Percentiles rank a stretch among this genome's conserved stretches.
These are phyloP conservation scores for Ceratobasidium sp. DNA, from an alignment of 1,284 basidiomycete species.

Conservation along the genomic window DNA sequence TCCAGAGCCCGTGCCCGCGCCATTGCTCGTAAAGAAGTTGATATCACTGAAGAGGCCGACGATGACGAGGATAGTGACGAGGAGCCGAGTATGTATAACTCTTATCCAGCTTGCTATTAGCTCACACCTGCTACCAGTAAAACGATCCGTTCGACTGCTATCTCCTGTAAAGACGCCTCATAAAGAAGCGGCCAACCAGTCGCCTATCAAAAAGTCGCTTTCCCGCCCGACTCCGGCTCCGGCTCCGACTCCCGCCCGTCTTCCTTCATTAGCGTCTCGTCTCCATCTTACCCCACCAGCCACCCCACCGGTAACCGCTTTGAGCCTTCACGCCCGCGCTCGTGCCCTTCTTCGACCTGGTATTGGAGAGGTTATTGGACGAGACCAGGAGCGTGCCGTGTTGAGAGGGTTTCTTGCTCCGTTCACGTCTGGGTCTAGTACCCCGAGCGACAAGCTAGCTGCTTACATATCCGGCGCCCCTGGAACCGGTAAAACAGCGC, in stretches of 20 bases:
- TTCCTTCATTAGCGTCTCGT: constrained; percentile 21
- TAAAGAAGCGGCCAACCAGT: neutral
- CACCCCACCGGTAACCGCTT: constrained; percentile 11
- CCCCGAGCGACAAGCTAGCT: constrained; percentile 45
- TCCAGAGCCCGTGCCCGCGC: constrained; percentile 19
- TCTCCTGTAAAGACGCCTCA: constrained; percentile 21
- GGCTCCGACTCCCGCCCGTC: constrained; percentile 9
- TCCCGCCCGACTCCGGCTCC: too few species aligned
- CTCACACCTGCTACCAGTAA: neutral
- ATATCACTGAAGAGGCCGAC: constrained; percentile 5
- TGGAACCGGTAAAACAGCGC: constrained; percentile 81
- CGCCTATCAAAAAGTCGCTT: constrained; percentile 2
- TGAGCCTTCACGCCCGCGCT: constrained; percentile 61
- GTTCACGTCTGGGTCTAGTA: constrained; percentile 52
- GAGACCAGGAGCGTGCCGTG: constrained; percentile 62
- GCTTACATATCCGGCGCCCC: constrained; percentile 77
- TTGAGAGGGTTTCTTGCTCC: constrained; percentile 65
- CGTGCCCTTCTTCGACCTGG: constrained; percentile 73
- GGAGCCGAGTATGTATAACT: neutral
- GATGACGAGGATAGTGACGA: neutral
- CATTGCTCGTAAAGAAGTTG: constrained; percentile 14
- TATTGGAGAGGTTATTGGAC: constrained; percentile 62
- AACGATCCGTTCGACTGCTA: neutral
- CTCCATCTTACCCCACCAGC: constrained; percentile 32
- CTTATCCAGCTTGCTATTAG: neutral